Conservation (phyloP, 805 yeast species). For the Starmerella bombi region DNA sequence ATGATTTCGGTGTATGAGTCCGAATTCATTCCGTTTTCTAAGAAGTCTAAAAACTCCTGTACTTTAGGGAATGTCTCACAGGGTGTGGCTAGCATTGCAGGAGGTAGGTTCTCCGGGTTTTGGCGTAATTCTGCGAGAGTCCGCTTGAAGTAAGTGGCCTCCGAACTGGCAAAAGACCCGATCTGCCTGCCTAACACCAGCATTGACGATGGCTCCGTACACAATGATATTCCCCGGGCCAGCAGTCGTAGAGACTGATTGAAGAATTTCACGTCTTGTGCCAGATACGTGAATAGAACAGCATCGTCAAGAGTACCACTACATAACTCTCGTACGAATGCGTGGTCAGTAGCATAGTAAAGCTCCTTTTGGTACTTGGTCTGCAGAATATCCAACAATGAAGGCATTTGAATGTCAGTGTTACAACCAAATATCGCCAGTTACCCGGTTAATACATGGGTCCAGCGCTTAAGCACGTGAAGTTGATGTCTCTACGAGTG, state of each 20-base stretch:
- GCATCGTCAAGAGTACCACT: conserved; percentile 8
- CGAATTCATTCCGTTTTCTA: background rate
- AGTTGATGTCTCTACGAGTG: too few species aligned
- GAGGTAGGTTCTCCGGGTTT: background rate
- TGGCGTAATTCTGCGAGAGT: conserved; percentile 3
- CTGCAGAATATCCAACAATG: background rate
- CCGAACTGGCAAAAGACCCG: conserved; percentile 8
- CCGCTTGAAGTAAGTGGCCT: conserved; percentile 11
- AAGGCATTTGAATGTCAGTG: too few species aligned
- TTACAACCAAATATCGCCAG: too few species aligned
- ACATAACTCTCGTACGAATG: conserved; percentile 9
- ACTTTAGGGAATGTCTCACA: conserved; percentile 2
- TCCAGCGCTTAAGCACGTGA: too few species aligned
- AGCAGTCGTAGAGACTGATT: conserved; percentile 1
- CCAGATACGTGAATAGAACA: conserved; percentile 6
- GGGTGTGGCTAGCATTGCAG: background rate
- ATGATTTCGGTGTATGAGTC: conserved; percentile 5
- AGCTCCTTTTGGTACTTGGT: background rate
- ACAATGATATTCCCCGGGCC: conserved; percentile 8
- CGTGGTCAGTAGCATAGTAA: conserved; percentile 4
- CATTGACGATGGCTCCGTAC: conserved; percentile 6
- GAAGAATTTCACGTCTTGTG: conserved; percentile 14
- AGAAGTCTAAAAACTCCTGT: conserved; percentile 1
- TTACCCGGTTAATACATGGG: too few species aligned
- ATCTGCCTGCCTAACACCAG: conserved; percentile 8